Conservation (phyloP, 306 rosid species). For the Pueraria montana region DNA sequence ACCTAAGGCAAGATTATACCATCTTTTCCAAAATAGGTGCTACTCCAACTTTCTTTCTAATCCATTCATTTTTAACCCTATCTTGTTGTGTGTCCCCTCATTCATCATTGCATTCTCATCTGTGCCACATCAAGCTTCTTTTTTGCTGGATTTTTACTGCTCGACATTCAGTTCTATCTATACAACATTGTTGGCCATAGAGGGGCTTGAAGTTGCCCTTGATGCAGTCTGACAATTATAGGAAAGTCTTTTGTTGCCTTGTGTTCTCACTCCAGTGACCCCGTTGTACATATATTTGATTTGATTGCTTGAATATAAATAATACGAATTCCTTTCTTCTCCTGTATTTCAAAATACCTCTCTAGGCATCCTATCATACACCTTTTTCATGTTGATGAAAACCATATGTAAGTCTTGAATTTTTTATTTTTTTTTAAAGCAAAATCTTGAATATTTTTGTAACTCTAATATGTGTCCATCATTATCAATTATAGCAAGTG, state of each 20-base stretch:
- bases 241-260: background rate
- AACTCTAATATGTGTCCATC: too few species aligned
- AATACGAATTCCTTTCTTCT: background rate
- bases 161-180: background rate
- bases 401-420: too few species aligned
- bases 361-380: background rate
- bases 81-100: background rate
- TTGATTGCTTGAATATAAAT: background rate
- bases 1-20: background rate
- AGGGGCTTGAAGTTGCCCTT: background rate
- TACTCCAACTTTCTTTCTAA: background rate
- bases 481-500: too few species aligned
- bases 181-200: background rate
- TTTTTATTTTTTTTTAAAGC: too few species aligned
- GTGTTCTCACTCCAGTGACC: background rate
- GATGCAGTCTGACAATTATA: background rate
- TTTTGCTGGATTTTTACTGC: background rate
- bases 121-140: background rate
- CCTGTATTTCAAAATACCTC: background rate
- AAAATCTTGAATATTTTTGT: too few species aligned
- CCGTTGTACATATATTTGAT: background rate
- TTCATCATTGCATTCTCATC: background rate
- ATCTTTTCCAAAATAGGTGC: background rate
- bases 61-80: background rate
- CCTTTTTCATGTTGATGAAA: background rate